Evolutionary conservation across 768 basidiomycete genomes (phyloP).

Genomic region (Suillus variegatus): DNA sequence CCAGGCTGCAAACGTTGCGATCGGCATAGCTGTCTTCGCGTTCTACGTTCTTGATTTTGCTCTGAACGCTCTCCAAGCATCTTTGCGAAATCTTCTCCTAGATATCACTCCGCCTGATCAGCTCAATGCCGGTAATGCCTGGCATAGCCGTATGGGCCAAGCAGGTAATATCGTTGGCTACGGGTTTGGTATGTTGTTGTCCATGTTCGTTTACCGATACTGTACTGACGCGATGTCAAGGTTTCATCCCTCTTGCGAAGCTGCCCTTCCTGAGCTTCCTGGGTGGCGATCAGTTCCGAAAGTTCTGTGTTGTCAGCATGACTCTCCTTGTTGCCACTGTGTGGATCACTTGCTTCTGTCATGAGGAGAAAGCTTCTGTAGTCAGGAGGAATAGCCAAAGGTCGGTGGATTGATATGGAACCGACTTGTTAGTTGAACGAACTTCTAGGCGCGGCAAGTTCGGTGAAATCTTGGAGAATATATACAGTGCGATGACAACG

Average conservation of each 20-base stretch:
- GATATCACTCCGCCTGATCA: slow-evolving; percentile 90
- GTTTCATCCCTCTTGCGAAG: slow-evolving; percentile 84
- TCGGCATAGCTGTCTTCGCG: slow-evolving; percentile 81
- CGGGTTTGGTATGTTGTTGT: slow-evolving; percentile 67
- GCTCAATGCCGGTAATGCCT: slow-evolving; percentile 93
- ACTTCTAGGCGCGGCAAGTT: slow-evolving; percentile 46
- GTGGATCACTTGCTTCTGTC: slow-evolving; percentile 83
- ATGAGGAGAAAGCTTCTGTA: slow-evolving; percentile 75
- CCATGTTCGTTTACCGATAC: neutral
- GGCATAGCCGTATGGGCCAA: slow-evolving; percentile 96
- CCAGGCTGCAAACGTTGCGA: slow-evolving; percentile 70
- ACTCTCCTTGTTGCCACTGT: slow-evolving; percentile 79
- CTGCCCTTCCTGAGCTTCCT: slow-evolving; percentile 77
- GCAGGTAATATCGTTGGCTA: slow-evolving; percentile 97
- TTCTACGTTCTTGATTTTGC: slow-evolving; percentile 97
- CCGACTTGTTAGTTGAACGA: neutral
- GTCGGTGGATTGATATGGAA: slow-evolving; percentile 5
- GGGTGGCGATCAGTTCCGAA: slow-evolving; percentile 93
- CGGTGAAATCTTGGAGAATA: slow-evolving; percentile 77
- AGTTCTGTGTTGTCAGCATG: slow-evolving; percentile 89
- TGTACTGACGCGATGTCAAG: slow-evolving; percentile 36
- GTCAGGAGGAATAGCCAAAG: slow-evolving; percentile 34
- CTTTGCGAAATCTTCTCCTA: slow-evolving; percentile 88
- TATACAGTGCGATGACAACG: slow-evolving; percentile 67
- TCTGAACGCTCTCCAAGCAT: slow-evolving; percentile 94